Base-by-base conservation (phyloP, 2,329 filamentous ascomycete species). In the Ophiobolus disseminans region DNA sequence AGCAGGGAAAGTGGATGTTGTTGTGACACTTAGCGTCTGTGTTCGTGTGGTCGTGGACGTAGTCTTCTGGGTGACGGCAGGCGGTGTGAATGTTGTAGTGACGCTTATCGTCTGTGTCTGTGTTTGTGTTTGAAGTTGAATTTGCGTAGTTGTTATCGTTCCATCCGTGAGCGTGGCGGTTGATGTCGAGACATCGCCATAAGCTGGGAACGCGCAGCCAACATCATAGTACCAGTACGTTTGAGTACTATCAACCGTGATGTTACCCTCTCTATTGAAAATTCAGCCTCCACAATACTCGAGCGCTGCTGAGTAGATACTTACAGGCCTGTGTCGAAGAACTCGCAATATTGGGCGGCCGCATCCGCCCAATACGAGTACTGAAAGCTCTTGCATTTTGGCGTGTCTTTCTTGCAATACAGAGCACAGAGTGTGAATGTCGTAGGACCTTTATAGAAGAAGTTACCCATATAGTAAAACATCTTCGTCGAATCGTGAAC, bases 291-390 rank as follows among this genome's bases (percentile, higher is more conserved):
- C n/a, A n/a, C n/a, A n/a, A n/a, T n/a, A n/a, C n/a, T n/a, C n/a
- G n/a, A n/a, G n/a, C n/a, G n/a, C n/a, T n/a, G n/a, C n/a, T n/a
- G n/a, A n/a, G n/a, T n/a, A n/a, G n/a, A 44, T n/a, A 52, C 62
- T 57, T 35, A 60, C 62, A 58, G 37, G 17, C 35, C 45, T 31
- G 45, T 45, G 5, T 43, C 34, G 35, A 61, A 64, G 31, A 61
- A 66, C 36, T 66, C 60, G 45, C 62, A 64, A 19, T 63, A 62
- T 28, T 66, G 57, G 9, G 50, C 22, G 32, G 53, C 28, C 13
- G 55, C 48, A n/a, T 65, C 55, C 5, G 26, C 11, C 30, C 34
- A 61, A 25, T 56, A 59, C 11, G 50, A 58, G 25, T 65, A 62
- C 4, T 60, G 55, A 34, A 65, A 65, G 11, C 38, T 46, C 20